A percentile compares a stretch with the other conserved stretches of the same genome.
These are phyloP conservation scores for Lophium mytilinum DNA, from an alignment of 495 filamentous ascomycete species.

Conservation along the genomic window DNA sequence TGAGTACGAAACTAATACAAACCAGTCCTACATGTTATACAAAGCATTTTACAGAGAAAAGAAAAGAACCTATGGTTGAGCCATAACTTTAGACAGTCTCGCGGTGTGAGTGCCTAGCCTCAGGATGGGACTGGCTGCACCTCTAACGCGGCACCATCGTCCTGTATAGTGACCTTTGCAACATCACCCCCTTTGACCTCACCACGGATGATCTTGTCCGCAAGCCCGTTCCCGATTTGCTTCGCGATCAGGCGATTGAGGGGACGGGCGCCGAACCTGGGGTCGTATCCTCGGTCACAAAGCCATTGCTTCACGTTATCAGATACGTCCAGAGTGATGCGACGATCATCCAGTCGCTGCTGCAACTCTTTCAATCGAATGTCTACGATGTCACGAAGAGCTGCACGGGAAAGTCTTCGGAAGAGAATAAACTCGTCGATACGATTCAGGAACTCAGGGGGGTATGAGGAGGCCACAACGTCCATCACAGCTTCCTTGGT, in stretches of 20 bases:
- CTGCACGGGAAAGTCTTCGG: slow-evolving; percentile 66
- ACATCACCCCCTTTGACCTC: slow-evolving; percentile 66
- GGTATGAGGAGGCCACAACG: slow-evolving; percentile 67
- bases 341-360: slow-evolving; percentile 69
- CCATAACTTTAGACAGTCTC: too few relatives aligned
- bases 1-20: neutral
- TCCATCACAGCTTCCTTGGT: slow-evolving; percentile 78
- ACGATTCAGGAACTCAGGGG: slow-evolving; percentile 92
- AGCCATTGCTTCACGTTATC: slow-evolving; percentile 75
- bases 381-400: slow-evolving; percentile 86
- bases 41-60: neutral
- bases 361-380: slow-evolving; percentile 84
- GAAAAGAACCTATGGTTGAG: too few relatives aligned
- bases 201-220: slow-evolving; percentile 85
- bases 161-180: slow-evolving; percentile 58
- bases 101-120: too few relatives aligned
- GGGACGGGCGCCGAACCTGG: slow-evolving; percentile 85
- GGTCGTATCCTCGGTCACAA: slow-evolving; percentile 80
- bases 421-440: slow-evolving; percentile 97
- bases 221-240: slow-evolving; percentile 78
- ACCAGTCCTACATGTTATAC: neutral
- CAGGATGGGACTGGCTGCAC: neutral
- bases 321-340: slow-evolving; percentile 67
- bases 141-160: slow-evolving; percentile 33
- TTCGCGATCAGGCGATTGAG: slow-evolving; percentile 85